These are phyloP conservation scores for Coelastrella sp. DNA, from an alignment of 139 green algal species.

Conservation along the genomic window DNA sequence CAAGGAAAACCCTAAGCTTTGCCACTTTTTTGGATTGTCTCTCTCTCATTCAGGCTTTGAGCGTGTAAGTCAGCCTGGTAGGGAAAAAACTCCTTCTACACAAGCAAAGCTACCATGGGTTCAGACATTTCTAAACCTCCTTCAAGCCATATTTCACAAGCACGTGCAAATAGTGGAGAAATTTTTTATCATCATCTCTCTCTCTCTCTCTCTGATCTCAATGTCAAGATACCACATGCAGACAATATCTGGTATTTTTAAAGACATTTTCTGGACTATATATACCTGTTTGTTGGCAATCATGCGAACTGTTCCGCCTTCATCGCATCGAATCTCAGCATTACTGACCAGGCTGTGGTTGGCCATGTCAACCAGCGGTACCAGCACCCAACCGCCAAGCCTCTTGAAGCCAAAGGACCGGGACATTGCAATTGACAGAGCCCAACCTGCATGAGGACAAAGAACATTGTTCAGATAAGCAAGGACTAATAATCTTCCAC, in stretches of 20 bases:
- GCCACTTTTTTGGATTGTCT: too few relatives aligned
- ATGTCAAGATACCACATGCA: neutral
- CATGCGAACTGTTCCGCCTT: slow-evolving; percentile 45
- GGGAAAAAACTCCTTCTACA: too few relatives aligned
- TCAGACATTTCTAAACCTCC: too few relatives aligned
- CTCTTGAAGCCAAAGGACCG: slow-evolving; percentile 56
- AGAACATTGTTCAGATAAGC: too few relatives aligned
- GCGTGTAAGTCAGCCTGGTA: too few relatives aligned
- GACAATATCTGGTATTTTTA: neutral
- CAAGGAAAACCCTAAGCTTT: too few relatives aligned
- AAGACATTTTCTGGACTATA: neutral
- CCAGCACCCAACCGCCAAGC: slow-evolving; percentile 29
- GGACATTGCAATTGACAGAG: slow-evolving; percentile 57
- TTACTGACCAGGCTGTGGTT: slow-evolving; percentile 48
- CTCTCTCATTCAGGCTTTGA: too few relatives aligned
- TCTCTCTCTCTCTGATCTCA: neutral
- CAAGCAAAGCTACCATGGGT: too few relatives aligned
- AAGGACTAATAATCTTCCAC: neutral
- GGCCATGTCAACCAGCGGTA: slow-evolving; percentile 59
- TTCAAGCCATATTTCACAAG: too few relatives aligned
- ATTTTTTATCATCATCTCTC: too few relatives aligned
- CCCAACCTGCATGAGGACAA: slow-evolving; percentile 45
- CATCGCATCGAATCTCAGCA: slow-evolving; percentile 47
- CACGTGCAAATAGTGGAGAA: too few relatives aligned
- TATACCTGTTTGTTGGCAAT: slow-evolving; percentile 46